Evolutionary conservation across 2,329 filamentous ascomycete genomes (phyloP), one percentile per base, ranked within the genome.

Genomic region (Bipolaris sorokiniana): DNA sequence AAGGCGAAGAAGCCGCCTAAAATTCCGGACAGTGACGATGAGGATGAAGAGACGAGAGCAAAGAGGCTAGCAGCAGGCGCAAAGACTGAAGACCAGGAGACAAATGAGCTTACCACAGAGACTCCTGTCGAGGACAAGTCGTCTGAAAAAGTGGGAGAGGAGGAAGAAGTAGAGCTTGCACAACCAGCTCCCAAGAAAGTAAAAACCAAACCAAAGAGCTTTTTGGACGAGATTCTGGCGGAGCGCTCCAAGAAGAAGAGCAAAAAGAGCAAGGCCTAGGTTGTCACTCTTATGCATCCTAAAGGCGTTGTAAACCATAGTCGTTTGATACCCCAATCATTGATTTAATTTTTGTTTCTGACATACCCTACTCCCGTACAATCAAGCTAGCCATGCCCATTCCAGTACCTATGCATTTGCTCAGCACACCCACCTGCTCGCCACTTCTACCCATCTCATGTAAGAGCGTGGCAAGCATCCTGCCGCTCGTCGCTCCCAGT

Each of bases 401-500:
- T 0, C 77, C 77, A 16, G 81, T 83, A 2, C 81, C 81, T 64
- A 83, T 81, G 76, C 93, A 97, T 91, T 97, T 96, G 70, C 90
- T 95, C 54, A 96, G 86, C 42, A 97, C 91, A 65, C 93, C 92
- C 46, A 96, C 81, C 76, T 94, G 83, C 56, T 90, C 83, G 1
- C 87, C 84, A 52, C 83, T 83, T 66, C 90, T 77, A 77, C 86
- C 79, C 86, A 90, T 71, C 80, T 89, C 83, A 77, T 85, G 74
- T 79, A 96, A 73, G 81, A 94, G 76, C 48, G 90, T 94, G 46
- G 87, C 87, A 67, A 92, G 78, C 84, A 96, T 89, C 65, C 93
- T 83, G 28, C 90, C 91, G 33, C 91, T 92, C 5, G 93, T 97
- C 31, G 92, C 93, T 45, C 94, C 93, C 1, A 97, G 83, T 5